phyloP scores from a whole-genome alignment of 208 protist species.

The Strigomonas culicis region DNA sequence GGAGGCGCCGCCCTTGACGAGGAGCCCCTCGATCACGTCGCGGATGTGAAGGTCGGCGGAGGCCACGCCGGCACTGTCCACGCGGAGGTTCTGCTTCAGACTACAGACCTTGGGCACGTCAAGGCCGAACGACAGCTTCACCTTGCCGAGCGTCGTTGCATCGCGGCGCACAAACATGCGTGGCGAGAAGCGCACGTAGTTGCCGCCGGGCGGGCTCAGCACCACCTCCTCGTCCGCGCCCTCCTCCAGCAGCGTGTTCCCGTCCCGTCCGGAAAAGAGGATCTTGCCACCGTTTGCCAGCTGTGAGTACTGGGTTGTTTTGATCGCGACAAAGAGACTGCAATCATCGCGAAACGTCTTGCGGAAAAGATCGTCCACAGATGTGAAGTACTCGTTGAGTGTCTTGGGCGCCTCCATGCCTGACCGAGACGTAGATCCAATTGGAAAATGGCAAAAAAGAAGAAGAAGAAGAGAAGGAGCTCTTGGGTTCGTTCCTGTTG shows the following conservation, averaged over 20 bases:
- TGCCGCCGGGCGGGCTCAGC: constrained; percentile 2
- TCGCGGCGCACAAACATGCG: constrained; percentile 59
- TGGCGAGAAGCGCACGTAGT: constrained; percentile 63
- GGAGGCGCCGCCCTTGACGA: constrained; percentile 33
- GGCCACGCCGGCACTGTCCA: constrained; percentile 61
- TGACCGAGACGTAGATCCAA: neutral
- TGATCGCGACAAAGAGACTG: constrained; percentile 63
- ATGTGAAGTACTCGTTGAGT: constrained; percentile 68
- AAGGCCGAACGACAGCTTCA: constrained; percentile 67
- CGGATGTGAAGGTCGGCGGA: constrained; percentile 36
- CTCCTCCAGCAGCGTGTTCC: neutral
- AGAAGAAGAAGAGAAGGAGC: neutral
- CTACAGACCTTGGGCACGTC: constrained; percentile 58
- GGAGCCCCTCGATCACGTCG: constrained; percentile 71
- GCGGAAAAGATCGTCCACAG: constrained; percentile 85
- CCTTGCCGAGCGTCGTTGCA: constrained; percentile 61
- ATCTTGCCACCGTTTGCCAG: constrained; percentile 37
- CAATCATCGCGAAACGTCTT: constrained; percentile 86
- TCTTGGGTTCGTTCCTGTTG: neutral
- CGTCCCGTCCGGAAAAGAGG: neutral
- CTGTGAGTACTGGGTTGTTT: constrained; percentile 69
- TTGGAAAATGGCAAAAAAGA: too few relatives aligned
- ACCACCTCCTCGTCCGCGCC: neutral
- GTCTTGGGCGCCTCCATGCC: constrained; percentile 60
- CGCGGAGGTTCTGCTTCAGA: constrained; percentile 55